Evolutionary conservation across 2,329 filamentous ascomycete genomes (phyloP).

Genomic region (Fusarium kyushuense): DNA sequence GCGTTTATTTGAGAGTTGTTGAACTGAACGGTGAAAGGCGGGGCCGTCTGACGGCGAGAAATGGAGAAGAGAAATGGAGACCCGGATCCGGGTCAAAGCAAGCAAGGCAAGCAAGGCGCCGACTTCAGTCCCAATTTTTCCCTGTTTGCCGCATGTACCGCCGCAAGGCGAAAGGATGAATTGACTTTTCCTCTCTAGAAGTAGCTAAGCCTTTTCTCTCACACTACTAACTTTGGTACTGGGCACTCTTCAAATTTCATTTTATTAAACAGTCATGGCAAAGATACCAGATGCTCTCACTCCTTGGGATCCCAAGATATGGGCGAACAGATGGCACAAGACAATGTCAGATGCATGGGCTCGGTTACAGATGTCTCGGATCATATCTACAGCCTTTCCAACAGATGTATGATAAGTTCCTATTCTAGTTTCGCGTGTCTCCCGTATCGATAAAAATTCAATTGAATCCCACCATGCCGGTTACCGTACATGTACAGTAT

Average conservation of each 20-base stretch:
- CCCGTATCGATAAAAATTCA: conserved; percentile 5
- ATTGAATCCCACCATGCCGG: conserved; percentile 1
- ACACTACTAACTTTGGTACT: neutral
- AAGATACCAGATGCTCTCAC: neutral
- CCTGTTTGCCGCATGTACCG: conserved; percentile 10
- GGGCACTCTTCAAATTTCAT: neutral
- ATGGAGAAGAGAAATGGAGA: conserved; percentile 18
- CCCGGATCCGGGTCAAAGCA: conserved; percentile 31
- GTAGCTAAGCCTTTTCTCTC: neutral
- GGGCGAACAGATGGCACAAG: neutral
- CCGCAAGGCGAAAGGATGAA: neutral
- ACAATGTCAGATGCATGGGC: neutral
- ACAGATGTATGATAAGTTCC: conserved; percentile 29
- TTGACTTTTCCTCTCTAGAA: neutral
- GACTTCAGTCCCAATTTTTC: conserved; percentile 4
- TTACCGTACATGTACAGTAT: conserved; percentile 1
- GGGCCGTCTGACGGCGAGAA: conserved; percentile 35
- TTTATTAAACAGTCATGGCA: neutral
- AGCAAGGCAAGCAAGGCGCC: conserved; percentile 5
- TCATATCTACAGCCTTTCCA: neutral
- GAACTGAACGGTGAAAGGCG: conserved; percentile 15
- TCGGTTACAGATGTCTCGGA: neutral
- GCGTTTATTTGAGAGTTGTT: conserved; percentile 1
- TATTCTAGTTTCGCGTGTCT: conserved; percentile 30
- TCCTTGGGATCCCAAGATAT: neutral